Conservation (phyloP, 2,329 filamentous ascomycete species). For the Paraconiothyrium sp. region DNA sequence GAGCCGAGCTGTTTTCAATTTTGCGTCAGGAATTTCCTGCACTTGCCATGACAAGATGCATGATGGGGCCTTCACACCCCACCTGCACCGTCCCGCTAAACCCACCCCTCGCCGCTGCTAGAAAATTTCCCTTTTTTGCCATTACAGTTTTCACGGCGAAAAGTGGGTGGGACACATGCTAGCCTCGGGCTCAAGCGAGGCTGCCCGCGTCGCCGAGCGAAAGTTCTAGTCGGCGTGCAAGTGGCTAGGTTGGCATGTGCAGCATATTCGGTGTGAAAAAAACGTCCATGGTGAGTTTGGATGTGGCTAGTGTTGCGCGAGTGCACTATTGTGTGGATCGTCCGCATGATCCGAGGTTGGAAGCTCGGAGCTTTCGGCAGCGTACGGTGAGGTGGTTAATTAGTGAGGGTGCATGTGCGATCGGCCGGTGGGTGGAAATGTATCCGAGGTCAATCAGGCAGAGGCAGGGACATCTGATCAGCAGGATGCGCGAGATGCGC, state of each 20-base stretch:
- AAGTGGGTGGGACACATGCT: not conserved
- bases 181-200: constrained; percentile 3
- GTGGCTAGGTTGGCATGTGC: not conserved
- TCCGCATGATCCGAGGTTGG: constrained; percentile 7
- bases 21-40: not conserved
- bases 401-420: too few species aligned
- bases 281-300: not conserved
- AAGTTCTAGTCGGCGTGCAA: not conserved
- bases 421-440: not conserved
- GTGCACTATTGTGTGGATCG: constrained; percentile 5
- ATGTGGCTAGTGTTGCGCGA: not conserved
- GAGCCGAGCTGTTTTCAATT: not conserved
- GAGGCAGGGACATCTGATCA: not conserved
- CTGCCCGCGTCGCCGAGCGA: not conserved
- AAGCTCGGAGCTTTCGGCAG: not conserved
- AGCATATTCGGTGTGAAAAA: not conserved
- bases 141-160: not conserved
- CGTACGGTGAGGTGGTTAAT: not conserved
- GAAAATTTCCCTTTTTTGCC: not conserved
- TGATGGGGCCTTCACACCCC: not conserved
- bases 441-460: not conserved
- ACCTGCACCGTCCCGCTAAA: not conserved
- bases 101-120: constrained; percentile 5
- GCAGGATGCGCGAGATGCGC: not conserved
- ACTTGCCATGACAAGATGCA: not conserved